Evolutionary conservation across 306 rosid genomes (phyloP), one percentile per base, ranked within the genome.

Genomic region (Corylus heterophylla): DNA sequence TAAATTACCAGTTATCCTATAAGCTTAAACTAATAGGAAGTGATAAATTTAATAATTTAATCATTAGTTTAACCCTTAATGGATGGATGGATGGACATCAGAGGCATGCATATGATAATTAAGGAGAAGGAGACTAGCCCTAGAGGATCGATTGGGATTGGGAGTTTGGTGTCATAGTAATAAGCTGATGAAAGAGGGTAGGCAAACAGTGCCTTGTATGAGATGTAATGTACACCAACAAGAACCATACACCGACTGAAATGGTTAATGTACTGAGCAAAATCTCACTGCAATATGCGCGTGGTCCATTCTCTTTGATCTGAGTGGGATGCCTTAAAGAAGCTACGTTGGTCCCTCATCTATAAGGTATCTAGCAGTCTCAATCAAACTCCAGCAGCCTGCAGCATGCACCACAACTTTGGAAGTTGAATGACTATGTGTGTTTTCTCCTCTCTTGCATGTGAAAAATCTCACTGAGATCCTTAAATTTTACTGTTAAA

Each of bases 311-410:
- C 20, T 77, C 25, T 83, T 71, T 73, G 80, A 72, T 79, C 82
- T 79, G 78, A 80, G 87, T 84, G 85, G 85, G 88, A 87, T 89
- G 92, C 90, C 86, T 88, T 86, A 84, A 85, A 86, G 89, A 90
- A 85, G 87, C 92, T 84, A 87, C 52, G 55, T 86, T 90, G 96
- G 96, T 89, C 97, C 97, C 89, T 93, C 92, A 73, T 83, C 94
- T 87, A 83, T 73, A 18, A 78, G 82, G 48, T 81, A 44, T 76
- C 48, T 69, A 56, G 85, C 82, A 73, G 49, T 80, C 81, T 5
- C 79, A 67, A 78, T 68, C 86, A 42, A 76, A 71, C 82, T 79
- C 56, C 78, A 82, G 39, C 69, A 42, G 74, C 50, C 44, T 39
- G 44, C 61, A 62, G 27, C 82, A 54, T 74, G 51, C 81, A 89